Evolutionary conservation across 2,329 filamentous ascomycete species (phyloP).

Genomic region (Penicillium nordicum): DNA sequence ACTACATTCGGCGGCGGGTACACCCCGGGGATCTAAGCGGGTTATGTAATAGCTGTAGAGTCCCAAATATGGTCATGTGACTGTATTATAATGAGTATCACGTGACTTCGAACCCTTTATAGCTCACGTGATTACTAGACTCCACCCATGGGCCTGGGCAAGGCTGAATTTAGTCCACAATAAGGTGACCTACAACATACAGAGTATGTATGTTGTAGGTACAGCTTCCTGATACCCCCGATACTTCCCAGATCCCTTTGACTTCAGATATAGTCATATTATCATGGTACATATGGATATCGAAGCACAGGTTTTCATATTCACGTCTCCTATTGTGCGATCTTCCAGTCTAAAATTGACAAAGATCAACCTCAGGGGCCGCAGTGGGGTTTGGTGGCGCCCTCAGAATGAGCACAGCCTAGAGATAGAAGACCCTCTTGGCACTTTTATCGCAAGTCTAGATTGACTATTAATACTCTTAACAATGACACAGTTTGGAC

Average conservation of each 20-base stretch:
- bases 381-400: conserved; percentile 3
- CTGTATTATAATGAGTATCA: too few species aligned
- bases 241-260: neutral
- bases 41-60: too few species aligned
- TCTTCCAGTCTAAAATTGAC: neutral
- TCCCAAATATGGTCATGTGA: too few species aligned
- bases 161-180: neutral
- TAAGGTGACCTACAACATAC: neutral
- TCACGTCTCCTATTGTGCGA: neutral
- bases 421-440: neutral
- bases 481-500: neutral
- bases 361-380: conserved; percentile 8
- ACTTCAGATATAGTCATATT: neutral
- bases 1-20: too few species aligned
- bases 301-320: neutral
- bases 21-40: too few species aligned
- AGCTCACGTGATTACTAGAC: too few species aligned
- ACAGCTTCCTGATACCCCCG: neutral
- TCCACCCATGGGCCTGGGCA: too few species aligned
- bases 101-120: too few species aligned
- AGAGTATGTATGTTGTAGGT: neutral
- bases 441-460: neutral
- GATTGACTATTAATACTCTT: neutral
- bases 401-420: neutral
- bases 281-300: too few species aligned